Conservation (phyloP, 202 grass and related monocot genomes). For the Schoenoplectus tabernaemontani region DNA sequence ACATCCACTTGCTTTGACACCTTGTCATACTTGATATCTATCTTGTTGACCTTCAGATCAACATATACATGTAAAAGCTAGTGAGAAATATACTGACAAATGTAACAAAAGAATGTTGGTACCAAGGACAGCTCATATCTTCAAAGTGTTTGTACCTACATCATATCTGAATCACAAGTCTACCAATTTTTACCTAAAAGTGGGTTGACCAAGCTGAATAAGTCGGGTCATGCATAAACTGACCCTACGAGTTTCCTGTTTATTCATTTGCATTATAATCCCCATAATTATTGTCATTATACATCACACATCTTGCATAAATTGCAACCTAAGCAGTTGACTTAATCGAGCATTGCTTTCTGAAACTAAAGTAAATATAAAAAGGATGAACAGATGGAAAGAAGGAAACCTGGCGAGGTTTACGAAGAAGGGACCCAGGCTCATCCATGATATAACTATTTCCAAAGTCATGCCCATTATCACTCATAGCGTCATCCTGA, state of each 20-base stretch:
- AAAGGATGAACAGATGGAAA: not conserved
- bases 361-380: too few species aligned
- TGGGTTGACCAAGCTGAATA: not conserved
- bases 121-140: not conserved
- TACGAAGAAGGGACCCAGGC: constrained; percentile 50
- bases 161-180: not conserved
- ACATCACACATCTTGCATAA: not conserved
- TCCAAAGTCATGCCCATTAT: constrained; percentile 47
- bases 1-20: constrained; percentile 97
- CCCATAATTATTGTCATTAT: not conserved
- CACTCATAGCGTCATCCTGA: constrained; percentile 45
- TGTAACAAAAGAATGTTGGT: not conserved
- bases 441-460: constrained; percentile 41
- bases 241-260: not conserved
- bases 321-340: too few species aligned
- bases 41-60: constrained; percentile 68
- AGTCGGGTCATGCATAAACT: not conserved
- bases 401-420: constrained; percentile 67
- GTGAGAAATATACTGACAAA: constrained; percentile 18
- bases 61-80: constrained; percentile 22
- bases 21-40: constrained; percentile 90
- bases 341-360: too few species aligned
- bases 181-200: not conserved
- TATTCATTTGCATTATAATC: not conserved
- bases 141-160: not conserved